A percentile compares a stretch with the other conserved stretches of the same genome.
These are phyloP conservation scores for Tuber melanosporum DNA, from an alignment of 495 filamentous ascomycete genomes.

Conservation along the genomic window DNA sequence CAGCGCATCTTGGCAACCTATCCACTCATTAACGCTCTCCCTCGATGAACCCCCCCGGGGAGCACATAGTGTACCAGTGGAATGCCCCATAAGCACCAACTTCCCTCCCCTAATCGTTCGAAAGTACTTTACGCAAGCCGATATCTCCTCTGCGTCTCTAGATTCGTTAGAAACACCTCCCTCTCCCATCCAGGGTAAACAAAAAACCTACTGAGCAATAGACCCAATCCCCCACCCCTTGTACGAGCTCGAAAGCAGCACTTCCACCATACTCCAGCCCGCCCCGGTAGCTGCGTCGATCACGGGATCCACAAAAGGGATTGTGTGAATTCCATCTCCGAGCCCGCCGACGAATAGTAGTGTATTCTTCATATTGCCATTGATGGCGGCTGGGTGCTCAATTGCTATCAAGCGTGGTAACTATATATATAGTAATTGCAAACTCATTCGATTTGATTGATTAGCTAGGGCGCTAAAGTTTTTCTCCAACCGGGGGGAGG, in stretches of 20 bases:
- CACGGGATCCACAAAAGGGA: conserved; percentile 55
- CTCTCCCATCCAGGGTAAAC: neutral
- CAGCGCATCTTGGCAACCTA: conserved; percentile 80
- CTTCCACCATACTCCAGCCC: conserved; percentile 57
- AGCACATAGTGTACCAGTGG: conserved; percentile 45
- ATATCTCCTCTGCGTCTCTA: conserved; percentile 67
- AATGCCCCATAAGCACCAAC: conserved; percentile 74
- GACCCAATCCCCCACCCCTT: conserved; percentile 64
- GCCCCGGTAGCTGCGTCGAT: conserved; percentile 51
- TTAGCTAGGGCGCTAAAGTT: neutral
- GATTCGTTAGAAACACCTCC: neutral
- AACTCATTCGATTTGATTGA: neutral
- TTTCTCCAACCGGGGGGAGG: neutral
- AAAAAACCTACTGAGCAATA: conserved; percentile 45
- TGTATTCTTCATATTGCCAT: conserved; percentile 49
- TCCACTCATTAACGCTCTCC: conserved; percentile 24
- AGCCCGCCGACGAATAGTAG: conserved; percentile 82
- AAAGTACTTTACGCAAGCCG: conserved; percentile 65
- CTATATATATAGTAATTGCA: neutral
- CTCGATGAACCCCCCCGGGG: neutral
- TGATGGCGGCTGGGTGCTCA: neutral
- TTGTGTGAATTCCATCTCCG: conserved; percentile 67
- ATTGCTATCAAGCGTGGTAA: neutral
- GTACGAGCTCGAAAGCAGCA: conserved; percentile 59
- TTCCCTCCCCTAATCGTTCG: conserved; percentile 50